These are phyloP conservation scores for Fusarium equiseti DNA, from an alignment of 2,329 filamentous ascomycete species.

Conservation along the genomic window DNA sequence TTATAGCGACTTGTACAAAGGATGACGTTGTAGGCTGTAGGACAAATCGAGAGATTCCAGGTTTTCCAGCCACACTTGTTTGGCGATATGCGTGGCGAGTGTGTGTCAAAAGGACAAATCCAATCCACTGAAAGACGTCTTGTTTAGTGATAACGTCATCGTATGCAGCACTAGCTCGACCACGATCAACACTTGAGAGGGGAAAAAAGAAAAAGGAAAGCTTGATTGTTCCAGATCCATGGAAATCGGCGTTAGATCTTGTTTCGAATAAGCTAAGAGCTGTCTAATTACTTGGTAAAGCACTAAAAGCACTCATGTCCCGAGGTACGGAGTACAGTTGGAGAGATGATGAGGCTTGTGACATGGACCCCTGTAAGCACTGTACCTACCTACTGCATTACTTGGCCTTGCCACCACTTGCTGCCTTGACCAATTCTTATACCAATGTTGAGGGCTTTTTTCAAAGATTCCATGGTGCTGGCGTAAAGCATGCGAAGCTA, in stretches of 20 bases:
- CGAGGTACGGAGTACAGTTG: background rate
- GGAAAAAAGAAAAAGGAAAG: background rate
- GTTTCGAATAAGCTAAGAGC: background rate
- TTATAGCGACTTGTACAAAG: background rate
- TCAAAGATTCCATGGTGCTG: conserved; percentile 40
- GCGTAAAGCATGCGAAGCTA: conserved; percentile 42
- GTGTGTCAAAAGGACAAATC: conserved; percentile 26
- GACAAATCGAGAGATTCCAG: conserved; percentile 30
- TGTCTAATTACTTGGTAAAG: background rate
- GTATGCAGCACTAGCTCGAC: conserved; percentile 31
- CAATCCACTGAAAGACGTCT: conserved; percentile 6
- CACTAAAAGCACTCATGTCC: background rate
- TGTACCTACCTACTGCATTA: background rate
- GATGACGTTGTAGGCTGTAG: conserved; percentile 40
- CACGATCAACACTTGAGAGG: background rate
- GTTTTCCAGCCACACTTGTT: conserved; percentile 44
- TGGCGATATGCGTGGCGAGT: conserved; percentile 35
- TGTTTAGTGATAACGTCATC: conserved; percentile 35
- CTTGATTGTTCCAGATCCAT: conserved; percentile 30
- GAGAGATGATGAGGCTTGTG: background rate
- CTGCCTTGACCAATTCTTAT: conserved; percentile 17
- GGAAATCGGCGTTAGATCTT: background rate
- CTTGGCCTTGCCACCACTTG: conserved; percentile 25
- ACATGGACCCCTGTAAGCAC: background rate
- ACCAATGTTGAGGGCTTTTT: conserved; percentile 30